Base-by-base conservation (phyloP, 179 eudicot species). In the Drosera spatulata region DNA sequence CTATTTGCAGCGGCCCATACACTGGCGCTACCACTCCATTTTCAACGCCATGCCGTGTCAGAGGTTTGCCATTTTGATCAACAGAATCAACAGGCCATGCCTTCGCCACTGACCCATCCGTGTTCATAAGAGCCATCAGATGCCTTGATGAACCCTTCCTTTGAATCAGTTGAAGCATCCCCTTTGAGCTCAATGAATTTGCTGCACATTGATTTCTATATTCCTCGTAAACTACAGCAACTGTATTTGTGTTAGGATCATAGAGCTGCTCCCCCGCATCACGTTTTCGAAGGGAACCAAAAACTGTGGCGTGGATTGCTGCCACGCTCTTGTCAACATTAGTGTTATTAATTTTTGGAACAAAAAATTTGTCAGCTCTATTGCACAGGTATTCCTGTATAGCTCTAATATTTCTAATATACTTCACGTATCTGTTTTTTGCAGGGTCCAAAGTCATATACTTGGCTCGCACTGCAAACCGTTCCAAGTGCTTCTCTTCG, bases 381-480 rank as follows among this genome's bases (percentile, higher is more conserved):
- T 91, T 84, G 77, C 98, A 88, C 61, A 85, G 86, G 69, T 88
- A 88, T 47, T 91, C 98, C 63, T 91, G 98, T 69, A 91, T 91
- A 38, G 88, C 77, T 72, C 98, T 75, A 59, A 91, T 91, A 56
- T 91, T 91, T 61, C 96, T 69, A n/a, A 91, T 91, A 64, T 91
- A 91, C 71, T 91, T 88, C 14, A 91, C 95, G 60, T 88, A 88
- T 70, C 82, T 88, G 68, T 91, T 91, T 62, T 79, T 88, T 37
- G 86, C 89, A 64, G 98, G 98, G 71, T 91, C 96, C 58, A 91
- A 66, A 39, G 98, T 91, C 98, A 91, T 91, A 75, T 88, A 88
- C 80, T 88, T 88, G 3, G 96, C 95, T 66, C 98, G 96, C 38
- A 91, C 96, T 4, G 98, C 98, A 70, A 91, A 91, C 61, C 98